These are phyloP conservation scores for Pseudogymnoascus pannorum DNA, from an alignment of 2,329 filamentous ascomycete species.

Conservation along the genomic window DNA sequence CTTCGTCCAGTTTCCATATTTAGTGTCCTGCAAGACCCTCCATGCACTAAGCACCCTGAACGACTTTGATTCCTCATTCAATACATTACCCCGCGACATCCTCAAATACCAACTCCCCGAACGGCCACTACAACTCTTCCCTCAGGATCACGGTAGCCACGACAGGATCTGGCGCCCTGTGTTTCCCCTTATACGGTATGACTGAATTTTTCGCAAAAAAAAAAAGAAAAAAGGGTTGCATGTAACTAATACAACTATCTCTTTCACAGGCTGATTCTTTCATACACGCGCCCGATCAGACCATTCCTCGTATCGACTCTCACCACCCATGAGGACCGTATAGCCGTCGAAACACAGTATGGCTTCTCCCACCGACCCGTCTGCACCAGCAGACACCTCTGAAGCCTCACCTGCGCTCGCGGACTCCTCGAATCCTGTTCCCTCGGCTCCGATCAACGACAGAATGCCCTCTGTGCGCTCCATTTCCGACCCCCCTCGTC, in stretches of 20 bases:
- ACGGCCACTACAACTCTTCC: too few species aligned
- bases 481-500: constrained; percentile 48
- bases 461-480: constrained; percentile 53
- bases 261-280: background rate
- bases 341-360: background rate
- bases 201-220: background rate
- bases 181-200: background rate
- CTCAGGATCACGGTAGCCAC: background rate
- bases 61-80: background rate
- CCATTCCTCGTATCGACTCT: background rate
- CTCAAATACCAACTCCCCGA: background rate
- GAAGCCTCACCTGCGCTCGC: background rate
- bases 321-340: background rate
- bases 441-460: constrained; percentile 31
- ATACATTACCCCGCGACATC: background rate
- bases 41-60: background rate
- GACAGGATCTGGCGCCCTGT: background rate
- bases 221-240: background rate
- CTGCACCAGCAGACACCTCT: background rate
- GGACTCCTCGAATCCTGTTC: background rate
- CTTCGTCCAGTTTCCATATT: background rate
- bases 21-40: background rate
- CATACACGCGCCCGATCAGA: background rate
- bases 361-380: background rate
- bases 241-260: background rate